Percentiles rank a stretch among this genome's conserved stretches.
These are phyloP conservation scores for Meyerozyma smithsonii DNA, from an alignment of 1,139 yeast species.

Conservation along the genomic window DNA sequence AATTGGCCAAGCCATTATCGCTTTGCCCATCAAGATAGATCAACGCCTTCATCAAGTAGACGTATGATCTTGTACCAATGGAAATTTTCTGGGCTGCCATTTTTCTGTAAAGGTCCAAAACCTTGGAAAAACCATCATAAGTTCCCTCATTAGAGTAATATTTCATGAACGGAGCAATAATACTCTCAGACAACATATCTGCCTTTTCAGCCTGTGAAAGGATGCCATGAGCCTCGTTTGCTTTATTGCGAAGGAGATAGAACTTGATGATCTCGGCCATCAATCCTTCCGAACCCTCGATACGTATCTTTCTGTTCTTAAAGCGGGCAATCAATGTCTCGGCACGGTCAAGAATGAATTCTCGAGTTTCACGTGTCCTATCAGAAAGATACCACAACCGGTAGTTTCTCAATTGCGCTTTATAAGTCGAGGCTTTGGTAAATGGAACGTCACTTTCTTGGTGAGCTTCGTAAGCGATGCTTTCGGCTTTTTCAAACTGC, in stretches of 20 bases:
- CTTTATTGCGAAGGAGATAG: conserved; percentile 13
- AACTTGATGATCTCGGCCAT: conserved; percentile 24
- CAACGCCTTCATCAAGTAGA: conserved; percentile 37
- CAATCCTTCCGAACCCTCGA: conserved; percentile 12
- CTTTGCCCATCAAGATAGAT: conserved; percentile 31
- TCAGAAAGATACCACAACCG: conserved; percentile 22
- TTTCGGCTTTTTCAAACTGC: conserved; percentile 31
- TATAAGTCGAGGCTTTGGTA: conserved; percentile 23
- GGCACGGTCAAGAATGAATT: conserved; percentile 9
- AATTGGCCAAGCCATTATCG: conserved; percentile 20
- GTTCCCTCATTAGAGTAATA: conserved; percentile 19
- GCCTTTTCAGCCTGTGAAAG: conserved; percentile 14
- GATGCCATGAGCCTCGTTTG: conserved; percentile 14
- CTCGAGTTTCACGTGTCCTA: conserved; percentile 3
- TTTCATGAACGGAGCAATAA: conserved; percentile 28
- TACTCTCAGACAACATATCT: conserved; percentile 19
- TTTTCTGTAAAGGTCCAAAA: conserved; percentile 33
- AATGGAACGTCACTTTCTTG: conserved; percentile 25
- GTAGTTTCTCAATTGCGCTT: conserved; percentile 29
- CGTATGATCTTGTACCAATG: conserved; percentile 34
- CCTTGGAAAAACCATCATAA: conserved; percentile 24
- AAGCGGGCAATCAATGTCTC: conserved; percentile 7
- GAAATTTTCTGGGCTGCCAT: conserved; percentile 31
- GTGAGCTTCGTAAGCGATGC: conserved; percentile 27
- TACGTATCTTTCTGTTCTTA: conserved; percentile 5